Evolutionary conservation across 108 stramenopile genomes (phyloP).

Genomic region (Phaeodactylum tricornutum): DNA sequence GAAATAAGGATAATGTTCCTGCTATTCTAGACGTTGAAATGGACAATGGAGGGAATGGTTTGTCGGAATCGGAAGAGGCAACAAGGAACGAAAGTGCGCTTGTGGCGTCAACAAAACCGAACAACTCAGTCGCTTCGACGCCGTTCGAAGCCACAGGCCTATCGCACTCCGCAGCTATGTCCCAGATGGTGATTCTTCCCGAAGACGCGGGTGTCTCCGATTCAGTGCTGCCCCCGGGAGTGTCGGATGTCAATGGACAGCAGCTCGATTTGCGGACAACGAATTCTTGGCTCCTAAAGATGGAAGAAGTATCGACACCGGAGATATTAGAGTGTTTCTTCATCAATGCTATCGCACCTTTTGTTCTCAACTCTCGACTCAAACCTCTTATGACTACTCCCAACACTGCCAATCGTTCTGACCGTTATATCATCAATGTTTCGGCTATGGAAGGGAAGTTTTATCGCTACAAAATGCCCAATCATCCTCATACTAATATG

Average conservation of each 20-base stretch:
- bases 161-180: constrained; percentile 75
- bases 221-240: constrained; percentile 51
- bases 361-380: constrained; percentile 81
- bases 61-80: background rate
- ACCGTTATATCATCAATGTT: constrained; percentile 86
- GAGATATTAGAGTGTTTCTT: constrained; percentile 89
- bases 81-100: constrained; percentile 3
- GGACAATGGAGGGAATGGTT: background rate
- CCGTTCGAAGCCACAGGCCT: constrained; percentile 63
- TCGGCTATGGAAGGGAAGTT: constrained; percentile 93
- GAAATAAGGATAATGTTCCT: background rate
- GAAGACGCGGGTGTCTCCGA: constrained; percentile 77
- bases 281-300: constrained; percentile 85
- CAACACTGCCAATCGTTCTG: constrained; percentile 20
- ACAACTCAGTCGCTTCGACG: background rate
- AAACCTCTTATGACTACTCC: constrained; percentile 58
- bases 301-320: constrained; percentile 81
- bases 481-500: constrained; percentile 91
- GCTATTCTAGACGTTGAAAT: background rate
- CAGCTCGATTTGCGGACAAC: constrained; percentile 74
- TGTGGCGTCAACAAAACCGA: background rate
- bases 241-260: constrained; percentile 83
- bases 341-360: constrained; percentile 85
- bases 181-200: constrained; percentile 71
- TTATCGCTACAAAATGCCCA: constrained; percentile 85